Percentiles rank a stretch among this genome's conserved stretches.
phyloP scores from a whole-genome alignment of 176 grass and related monocot genomes.

The Ampelocalamus luodianensis region DNA sequence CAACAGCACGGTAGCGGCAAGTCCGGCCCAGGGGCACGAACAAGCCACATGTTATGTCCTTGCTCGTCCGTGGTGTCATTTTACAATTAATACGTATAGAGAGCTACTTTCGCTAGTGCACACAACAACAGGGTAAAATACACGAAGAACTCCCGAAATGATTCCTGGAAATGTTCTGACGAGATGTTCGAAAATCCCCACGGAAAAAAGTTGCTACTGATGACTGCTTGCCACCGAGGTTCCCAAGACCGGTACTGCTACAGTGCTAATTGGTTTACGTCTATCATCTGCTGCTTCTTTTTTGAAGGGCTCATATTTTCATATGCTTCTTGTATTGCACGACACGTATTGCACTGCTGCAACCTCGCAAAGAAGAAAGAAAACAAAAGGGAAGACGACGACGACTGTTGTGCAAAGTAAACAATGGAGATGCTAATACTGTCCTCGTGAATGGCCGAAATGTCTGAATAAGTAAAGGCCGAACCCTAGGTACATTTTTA shows the following conservation, averaged over 20 bases:
- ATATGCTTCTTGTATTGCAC: neutral
- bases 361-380: too few relatives aligned
- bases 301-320: neutral
- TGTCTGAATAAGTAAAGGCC: neutral
- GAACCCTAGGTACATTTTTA: neutral
- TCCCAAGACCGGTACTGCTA: neutral
- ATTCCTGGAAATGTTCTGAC: neutral
- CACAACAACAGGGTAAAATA: rapidly evolving
- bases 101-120: too few relatives aligned
- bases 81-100: too few relatives aligned
- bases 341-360: neutral
- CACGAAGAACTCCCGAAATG: neutral
- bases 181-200: neutral
- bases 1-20: too few relatives aligned
- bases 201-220: neutral
- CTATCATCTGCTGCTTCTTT: neutral
- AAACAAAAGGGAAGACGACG: neutral
- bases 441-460: neutral
- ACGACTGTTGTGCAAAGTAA: neutral
- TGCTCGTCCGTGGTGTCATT: too few relatives aligned
- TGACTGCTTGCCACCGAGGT: neutral
- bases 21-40: too few relatives aligned
- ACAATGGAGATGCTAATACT: neutral
- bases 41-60: too few relatives aligned
- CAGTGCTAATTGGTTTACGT: neutral